Conservation (phyloP, 805 yeast species). For the Metahyphopichia silvanorum region DNA sequence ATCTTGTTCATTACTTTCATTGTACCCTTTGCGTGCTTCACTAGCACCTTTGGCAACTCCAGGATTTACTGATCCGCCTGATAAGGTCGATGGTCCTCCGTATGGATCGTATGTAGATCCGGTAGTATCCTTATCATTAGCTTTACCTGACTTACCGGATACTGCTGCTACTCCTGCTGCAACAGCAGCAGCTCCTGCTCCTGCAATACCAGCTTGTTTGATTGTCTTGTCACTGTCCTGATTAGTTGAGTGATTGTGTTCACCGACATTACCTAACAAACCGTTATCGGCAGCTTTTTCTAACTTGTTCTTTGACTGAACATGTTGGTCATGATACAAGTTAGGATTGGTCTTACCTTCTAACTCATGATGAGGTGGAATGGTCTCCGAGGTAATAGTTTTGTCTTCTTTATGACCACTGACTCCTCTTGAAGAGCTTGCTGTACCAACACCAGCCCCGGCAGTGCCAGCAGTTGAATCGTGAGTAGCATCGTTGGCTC, state of each 20-base stretch:
- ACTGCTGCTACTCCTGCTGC: neutral
- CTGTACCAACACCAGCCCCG: neutral
- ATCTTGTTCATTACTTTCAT: slow-evolving; percentile 1
- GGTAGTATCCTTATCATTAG: neutral
- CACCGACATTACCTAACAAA: slow-evolving; percentile 2
- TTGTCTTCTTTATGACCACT: neutral
- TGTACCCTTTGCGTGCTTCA: neutral
- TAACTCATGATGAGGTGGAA: neutral
- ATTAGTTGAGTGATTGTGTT: too few relatives aligned
- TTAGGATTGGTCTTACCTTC: neutral
- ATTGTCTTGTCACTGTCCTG: neutral
- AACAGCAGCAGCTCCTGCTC: slow-evolving; percentile 3
- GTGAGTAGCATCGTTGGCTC: slow-evolving; percentile 1
- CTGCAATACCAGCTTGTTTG: slow-evolving; percentile 2
- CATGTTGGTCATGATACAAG: slow-evolving; percentile 4
- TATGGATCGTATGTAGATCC: neutral
- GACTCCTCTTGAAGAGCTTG: neutral
- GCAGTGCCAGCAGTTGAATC: neutral
- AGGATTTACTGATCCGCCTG: too few relatives aligned
- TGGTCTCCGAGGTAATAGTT: slow-evolving; percentile 1
- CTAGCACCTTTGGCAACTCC: slow-evolving; percentile 1
- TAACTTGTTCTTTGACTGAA: slow-evolving; percentile 2
- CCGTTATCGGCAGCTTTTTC: slow-evolving; percentile 6
- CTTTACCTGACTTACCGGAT: slow-evolving; percentile 1
- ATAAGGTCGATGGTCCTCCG: neutral